A percentile compares a stretch with the other conserved stretches of the same genome.
Evolutionary conservation across 441 rosid genomes (phyloP).

Genomic region (Rhodomyrtus psidioides): DNA sequence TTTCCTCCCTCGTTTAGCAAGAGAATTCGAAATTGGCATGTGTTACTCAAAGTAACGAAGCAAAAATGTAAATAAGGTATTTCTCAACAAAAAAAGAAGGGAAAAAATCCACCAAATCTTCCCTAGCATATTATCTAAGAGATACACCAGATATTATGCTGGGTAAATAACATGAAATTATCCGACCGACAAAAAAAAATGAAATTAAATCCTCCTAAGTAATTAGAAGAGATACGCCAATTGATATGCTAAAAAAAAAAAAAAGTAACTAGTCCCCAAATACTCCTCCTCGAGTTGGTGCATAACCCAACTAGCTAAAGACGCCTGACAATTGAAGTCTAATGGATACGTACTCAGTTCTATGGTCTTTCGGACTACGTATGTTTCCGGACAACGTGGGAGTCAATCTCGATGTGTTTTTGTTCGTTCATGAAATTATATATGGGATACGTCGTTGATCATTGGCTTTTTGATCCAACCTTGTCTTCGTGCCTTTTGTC

Average conservation of each 20-base stretch:
- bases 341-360: neutral
- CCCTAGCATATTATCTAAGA: neutral
- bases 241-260: neutral
- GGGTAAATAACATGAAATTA: neutral
- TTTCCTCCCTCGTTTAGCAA: neutral
- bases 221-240: neutral
- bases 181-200: no score
- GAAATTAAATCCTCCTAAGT: neutral
- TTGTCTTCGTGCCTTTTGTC: neutral
- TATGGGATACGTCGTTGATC: neutral
- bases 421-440: no score
- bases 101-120: no score
- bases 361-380: no score
- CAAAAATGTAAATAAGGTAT: neutral
- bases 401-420: neutral
- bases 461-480: neutral
- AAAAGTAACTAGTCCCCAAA: neutral
- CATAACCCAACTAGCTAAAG: neutral
- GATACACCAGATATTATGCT: neutral
- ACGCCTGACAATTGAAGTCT: neutral
- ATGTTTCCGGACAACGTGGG: neutral
- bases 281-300: neutral
- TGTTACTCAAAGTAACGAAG: neutral
- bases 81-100: neutral
- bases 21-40: neutral